phyloP scores from a whole-genome alignment of 2,329 filamentous ascomycete genomes.

The Pestalotiopsis sp. region DNA sequence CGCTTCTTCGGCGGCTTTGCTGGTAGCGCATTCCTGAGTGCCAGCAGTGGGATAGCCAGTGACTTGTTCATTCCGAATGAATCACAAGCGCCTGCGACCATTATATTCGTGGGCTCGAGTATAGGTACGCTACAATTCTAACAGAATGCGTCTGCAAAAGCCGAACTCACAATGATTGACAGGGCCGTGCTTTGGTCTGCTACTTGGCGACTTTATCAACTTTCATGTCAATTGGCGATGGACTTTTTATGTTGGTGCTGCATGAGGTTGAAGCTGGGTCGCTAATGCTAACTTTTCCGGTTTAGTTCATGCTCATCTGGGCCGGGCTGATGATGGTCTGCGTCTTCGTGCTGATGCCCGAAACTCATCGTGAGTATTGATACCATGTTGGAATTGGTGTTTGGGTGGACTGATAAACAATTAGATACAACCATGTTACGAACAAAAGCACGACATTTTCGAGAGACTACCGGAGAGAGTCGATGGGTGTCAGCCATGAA shows the following conservation, averaged over 20 bases:
- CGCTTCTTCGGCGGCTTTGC: constrained; percentile 77
- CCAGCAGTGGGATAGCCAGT: constrained; percentile 83
- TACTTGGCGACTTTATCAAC: constrained; percentile 82
- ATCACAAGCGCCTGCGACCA: constrained; percentile 80
- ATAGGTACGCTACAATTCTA: constrained; percentile 34
- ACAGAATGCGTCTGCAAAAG: no score
- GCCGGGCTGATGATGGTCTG: constrained; percentile 63
- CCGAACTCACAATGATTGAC: background rate
- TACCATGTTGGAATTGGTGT: background rate
- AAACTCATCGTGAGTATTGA: constrained; percentile 71
- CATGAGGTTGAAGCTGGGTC: background rate
- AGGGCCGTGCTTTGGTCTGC: constrained; percentile 60
- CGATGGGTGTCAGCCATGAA: constrained; percentile 80
- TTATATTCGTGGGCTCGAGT: constrained; percentile 71
- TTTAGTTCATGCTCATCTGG: constrained; percentile 74
- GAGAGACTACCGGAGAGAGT: constrained; percentile 75
- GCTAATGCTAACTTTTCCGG: background rate
- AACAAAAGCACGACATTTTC: constrained; percentile 69
- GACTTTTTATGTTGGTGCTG: constrained; percentile 68
- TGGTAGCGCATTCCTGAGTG: constrained; percentile 69
- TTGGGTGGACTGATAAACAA: background rate
- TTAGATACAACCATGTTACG: constrained; percentile 69
- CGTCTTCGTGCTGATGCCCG: constrained; percentile 76
- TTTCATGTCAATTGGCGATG: constrained; percentile 75
- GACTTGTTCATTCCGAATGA: constrained; percentile 73